Evolutionary conservation across 352 stramenopile species (phyloP).

Genomic region (Aphanomyces stellatus): DNA sequence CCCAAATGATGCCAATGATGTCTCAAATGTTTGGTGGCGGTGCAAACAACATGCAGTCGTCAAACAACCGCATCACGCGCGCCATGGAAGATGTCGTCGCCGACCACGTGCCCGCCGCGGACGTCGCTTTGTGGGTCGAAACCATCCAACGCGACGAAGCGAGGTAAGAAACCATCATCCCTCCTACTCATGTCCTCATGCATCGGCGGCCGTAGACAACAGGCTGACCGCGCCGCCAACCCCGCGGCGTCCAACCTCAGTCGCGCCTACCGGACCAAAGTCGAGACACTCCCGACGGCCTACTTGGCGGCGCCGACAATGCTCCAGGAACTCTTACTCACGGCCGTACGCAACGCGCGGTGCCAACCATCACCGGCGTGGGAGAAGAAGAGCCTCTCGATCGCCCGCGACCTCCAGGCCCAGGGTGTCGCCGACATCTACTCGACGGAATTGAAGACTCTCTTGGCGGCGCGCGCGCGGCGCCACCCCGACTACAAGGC

Average conservation of each 20-base stretch:
- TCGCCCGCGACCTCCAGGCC: not conserved
- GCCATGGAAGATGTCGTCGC: constrained; percentile 54
- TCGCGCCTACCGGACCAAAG: constrained; percentile 46
- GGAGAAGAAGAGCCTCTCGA: constrained; percentile 1
- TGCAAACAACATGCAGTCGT: constrained; percentile 26
- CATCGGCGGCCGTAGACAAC: constrained; percentile 20
- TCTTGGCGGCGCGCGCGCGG: not conserved
- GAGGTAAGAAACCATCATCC: not conserved
- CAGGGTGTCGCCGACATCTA: constrained; percentile 7
- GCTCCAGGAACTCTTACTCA: constrained; percentile 49
- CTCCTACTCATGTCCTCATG: constrained; percentile 23
- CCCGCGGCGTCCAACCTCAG: constrained; percentile 27
- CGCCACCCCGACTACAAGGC: not conserved
- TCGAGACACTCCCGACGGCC: constrained; percentile 43
- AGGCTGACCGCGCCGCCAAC: constrained; percentile 29
- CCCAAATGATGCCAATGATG: constrained; percentile 85
- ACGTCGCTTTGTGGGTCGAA: constrained; percentile 54
- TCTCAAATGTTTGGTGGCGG: constrained; percentile 62
- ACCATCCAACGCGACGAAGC: constrained; percentile 52
- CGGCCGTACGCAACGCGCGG: constrained; percentile 42
- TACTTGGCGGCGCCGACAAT: constrained; percentile 55
- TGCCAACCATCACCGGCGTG: not conserved
- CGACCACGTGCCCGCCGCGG: constrained; percentile 40
- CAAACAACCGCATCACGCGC: constrained; percentile 7
- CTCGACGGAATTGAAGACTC: not conserved